phyloP scores from a whole-genome alignment of 2,329 filamentous ascomycete genomes.

The Colletotrichum karsti region DNA sequence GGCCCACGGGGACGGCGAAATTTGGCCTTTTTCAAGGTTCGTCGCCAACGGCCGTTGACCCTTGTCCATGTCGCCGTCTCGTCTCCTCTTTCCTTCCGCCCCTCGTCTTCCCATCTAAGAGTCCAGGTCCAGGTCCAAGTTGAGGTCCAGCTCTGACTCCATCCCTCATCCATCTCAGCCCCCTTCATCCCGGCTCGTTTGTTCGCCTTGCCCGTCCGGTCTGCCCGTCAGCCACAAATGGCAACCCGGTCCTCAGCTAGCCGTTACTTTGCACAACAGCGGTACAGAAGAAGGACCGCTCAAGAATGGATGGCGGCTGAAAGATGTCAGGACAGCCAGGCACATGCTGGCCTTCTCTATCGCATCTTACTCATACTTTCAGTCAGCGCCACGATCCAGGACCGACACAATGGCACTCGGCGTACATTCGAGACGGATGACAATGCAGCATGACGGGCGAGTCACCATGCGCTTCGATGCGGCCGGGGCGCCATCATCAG shows the following conservation, averaged over 20 bases:
- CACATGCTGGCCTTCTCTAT: background rate
- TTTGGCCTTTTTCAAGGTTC: constrained; percentile 2
- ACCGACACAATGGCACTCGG: background rate
- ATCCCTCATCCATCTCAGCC: background rate
- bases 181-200: background rate
- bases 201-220: constrained; percentile 19
- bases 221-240: constrained; percentile 15
- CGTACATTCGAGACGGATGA: background rate
- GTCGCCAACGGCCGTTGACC: constrained; percentile 3
- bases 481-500: background rate
- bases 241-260: background rate
- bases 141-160: constrained; percentile 5
- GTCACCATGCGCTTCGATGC: background rate
- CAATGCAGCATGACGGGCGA: background rate
- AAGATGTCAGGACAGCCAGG: background rate
- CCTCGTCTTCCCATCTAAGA: background rate
- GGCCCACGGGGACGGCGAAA: background rate
- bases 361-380: background rate
- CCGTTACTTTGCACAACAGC: background rate
- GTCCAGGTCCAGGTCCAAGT: background rate
- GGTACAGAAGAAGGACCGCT: background rate
- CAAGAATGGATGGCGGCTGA: constrained; percentile 12
- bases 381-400: background rate
- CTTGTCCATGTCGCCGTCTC: constrained; percentile 15
- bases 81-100: constrained; percentile 8